Base-by-base conservation (phyloP, 1,139 yeast genomes). In the Wickerhamomyces sp. region DNA sequence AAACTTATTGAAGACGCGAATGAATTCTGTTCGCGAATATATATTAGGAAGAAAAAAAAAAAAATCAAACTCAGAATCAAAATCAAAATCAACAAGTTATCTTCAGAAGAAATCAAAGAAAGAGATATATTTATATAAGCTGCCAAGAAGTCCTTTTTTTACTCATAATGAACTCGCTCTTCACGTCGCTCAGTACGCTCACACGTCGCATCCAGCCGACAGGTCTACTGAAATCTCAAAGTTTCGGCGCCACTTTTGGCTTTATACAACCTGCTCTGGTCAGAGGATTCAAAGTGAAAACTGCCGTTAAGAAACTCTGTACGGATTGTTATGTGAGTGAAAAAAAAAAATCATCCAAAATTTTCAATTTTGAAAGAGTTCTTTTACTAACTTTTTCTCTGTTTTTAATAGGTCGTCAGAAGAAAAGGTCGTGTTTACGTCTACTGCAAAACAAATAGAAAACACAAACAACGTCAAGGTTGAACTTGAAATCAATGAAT, bases 401-500 rank as follows among this genome's bases (percentile, higher is more conserved):
- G n/a, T n/a, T n/a, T n/a, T n/a, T 23, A 17, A 14, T 32, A 61
- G 66, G 72, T 86, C 64, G 96, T 91, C 13, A 82, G 93, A 63
- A 79, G 97, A 64, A 89, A 88, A 64, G 97, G 97, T 24, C 72
- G 94, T 54, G 93, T 88, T 17, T 88, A 85, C 49, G 95, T 89
- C 26, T 83, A 85, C 58, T 91, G 97, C 68, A 89, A 89, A 59
- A 69, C 91, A 31, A 87, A 88, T 59, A 88, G 89, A 44, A 87
- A 87, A 62, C 98, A 91, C 63, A 91, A 91, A 65, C 98, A 91
- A 62, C 86, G 96, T 64, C 97, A 89, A 64, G 96, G 96, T 47
- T 89, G n/a, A 23, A 22, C 14, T 14, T 27, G 30, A n/a, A 18
- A 16, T n/a, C n/a, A n/a, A n/a, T n/a, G n/a, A n/a, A n/a, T n/a